A percentile compares a stretch with the other conserved stretches of the same genome.
Conservation (phyloP, 768 basidiomycete genomes). For the Phlebiopsis gigantea region DNA sequence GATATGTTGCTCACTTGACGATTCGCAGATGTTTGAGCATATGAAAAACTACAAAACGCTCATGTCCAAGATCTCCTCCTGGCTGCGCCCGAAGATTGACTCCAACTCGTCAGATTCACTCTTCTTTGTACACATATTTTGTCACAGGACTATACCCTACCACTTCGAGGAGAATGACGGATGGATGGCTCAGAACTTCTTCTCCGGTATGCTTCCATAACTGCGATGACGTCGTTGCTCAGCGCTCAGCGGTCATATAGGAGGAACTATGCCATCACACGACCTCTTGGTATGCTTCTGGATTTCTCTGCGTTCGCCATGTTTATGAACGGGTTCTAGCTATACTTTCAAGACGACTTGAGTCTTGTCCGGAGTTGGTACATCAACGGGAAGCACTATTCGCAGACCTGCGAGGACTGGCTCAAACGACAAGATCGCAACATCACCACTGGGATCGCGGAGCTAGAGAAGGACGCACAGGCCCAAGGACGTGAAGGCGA, state of each 20-base stretch:
- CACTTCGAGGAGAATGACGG: conserved; percentile 66
- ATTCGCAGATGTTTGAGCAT: conserved; percentile 65
- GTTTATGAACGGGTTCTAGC: conserved; percentile 23
- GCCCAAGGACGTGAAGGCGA: conserved; percentile 35
- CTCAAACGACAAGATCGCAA: conserved; percentile 52
- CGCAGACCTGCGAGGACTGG: conserved; percentile 62
- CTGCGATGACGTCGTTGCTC: background rate
- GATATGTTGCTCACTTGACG: background rate
- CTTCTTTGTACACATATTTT: conserved; percentile 69
- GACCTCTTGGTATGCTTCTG: conserved; percentile 43
- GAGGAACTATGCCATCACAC: conserved; percentile 71
- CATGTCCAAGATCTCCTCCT: conserved; percentile 55
- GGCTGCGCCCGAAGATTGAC: conserved; percentile 44
- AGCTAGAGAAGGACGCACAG: conserved; percentile 43
- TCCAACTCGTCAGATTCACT: conserved; percentile 33
- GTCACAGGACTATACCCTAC: conserved; percentile 56
- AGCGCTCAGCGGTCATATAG: conserved; percentile 19
- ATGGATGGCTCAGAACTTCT: conserved; percentile 75
- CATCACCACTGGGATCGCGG: conserved; percentile 40
- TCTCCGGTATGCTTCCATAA: conserved; percentile 40
- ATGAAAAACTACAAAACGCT: conserved; percentile 70
- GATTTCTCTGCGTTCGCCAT: background rate
- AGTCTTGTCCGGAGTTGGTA: conserved; percentile 56
- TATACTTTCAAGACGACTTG: conserved; percentile 63
- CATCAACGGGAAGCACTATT: conserved; percentile 59